phyloP scores from a whole-genome alignment of 2,329 filamentous ascomycete genomes.

The Periconia sp. region DNA sequence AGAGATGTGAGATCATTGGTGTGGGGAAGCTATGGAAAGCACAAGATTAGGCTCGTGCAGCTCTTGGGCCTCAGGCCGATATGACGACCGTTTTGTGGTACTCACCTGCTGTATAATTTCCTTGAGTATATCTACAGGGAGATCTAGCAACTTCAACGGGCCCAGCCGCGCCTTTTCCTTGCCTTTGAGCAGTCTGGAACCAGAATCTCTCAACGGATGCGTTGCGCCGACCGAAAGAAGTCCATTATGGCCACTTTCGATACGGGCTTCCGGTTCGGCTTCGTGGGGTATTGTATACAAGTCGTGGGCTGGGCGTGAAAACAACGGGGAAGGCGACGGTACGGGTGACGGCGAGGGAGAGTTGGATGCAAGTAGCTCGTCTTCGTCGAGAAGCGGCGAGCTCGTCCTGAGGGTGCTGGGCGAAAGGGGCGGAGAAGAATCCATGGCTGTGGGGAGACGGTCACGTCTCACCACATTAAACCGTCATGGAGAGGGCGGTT shows the following conservation, averaged over 20 bases:
- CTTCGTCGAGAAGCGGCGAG: conserved; percentile 31
- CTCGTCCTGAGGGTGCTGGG: conserved; percentile 9
- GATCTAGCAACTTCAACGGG: conserved; percentile 68
- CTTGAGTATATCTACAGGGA: conserved; percentile 76
- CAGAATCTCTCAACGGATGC: conserved; percentile 27
- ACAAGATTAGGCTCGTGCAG: conserved; percentile 13
- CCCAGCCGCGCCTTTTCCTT: conserved; percentile 46
- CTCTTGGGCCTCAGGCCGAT: not conserved
- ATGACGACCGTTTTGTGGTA: conserved; percentile 1
- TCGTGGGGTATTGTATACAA: conserved; percentile 17
- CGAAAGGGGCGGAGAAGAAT: conserved; percentile 16
- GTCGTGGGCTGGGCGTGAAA: conserved; percentile 14
- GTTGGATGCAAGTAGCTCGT: conserved; percentile 18
- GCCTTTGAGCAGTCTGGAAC: conserved; percentile 52
- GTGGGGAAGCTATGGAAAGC: conserved; percentile 64
- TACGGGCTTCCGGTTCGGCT: conserved; percentile 14
- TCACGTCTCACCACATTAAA: conserved; percentile 30
- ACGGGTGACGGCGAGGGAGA: conserved; percentile 14
- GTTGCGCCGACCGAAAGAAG: conserved; percentile 6
- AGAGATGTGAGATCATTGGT: conserved; percentile 81
- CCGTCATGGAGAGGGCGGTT: conserved; percentile 28
- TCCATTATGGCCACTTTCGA: conserved; percentile 10
- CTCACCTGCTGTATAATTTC: conserved; percentile 76
- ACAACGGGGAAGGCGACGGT: not conserved
- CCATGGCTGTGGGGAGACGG: conserved; percentile 32